phyloP scores from a whole-genome alignment of 1,139 yeast species.

The Candida sanyaensis region DNA sequence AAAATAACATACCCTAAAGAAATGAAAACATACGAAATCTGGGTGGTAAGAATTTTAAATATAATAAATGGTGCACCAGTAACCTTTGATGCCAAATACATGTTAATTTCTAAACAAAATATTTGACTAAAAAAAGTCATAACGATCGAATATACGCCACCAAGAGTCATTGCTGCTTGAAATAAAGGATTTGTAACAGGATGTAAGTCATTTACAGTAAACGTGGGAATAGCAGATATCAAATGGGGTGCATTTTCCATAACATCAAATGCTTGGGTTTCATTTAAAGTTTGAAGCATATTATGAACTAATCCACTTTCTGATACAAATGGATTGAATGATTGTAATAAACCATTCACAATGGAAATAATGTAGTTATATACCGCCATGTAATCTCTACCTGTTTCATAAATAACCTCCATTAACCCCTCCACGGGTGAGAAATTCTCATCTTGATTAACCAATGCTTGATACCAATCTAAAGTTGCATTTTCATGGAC shows the following conservation, averaged over 20 bases:
- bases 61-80: constrained; percentile 38
- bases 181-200: constrained; percentile 27
- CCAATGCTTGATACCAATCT: constrained; percentile 21
- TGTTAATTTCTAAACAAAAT: constrained; percentile 27
- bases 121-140: constrained; percentile 30
- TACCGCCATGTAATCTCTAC: constrained; percentile 34
- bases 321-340: constrained; percentile 18
- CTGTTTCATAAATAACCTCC: constrained; percentile 32
- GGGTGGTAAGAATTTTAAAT: constrained; percentile 43
- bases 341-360: constrained; percentile 12
- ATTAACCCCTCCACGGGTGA: constrained; percentile 7
- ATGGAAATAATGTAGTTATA: constrained; percentile 22
- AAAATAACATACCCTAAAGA: constrained; percentile 43
- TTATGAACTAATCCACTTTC: constrained; percentile 20
- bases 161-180: constrained; percentile 36
- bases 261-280: constrained; percentile 19
- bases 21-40: constrained; percentile 41
- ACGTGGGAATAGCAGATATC: constrained; percentile 26
- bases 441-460: constrained; percentile 6
- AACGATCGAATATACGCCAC: constrained; percentile 31
- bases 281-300: constrained; percentile 22
- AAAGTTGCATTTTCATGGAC: constrained; percentile 30
- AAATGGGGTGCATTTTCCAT: constrained; percentile 23
- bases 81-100: constrained; percentile 30
- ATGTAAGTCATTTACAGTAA: constrained; percentile 19